Conservation (phyloP, 176 grass and related monocot species). For the Tuctoria greenei region DNA sequence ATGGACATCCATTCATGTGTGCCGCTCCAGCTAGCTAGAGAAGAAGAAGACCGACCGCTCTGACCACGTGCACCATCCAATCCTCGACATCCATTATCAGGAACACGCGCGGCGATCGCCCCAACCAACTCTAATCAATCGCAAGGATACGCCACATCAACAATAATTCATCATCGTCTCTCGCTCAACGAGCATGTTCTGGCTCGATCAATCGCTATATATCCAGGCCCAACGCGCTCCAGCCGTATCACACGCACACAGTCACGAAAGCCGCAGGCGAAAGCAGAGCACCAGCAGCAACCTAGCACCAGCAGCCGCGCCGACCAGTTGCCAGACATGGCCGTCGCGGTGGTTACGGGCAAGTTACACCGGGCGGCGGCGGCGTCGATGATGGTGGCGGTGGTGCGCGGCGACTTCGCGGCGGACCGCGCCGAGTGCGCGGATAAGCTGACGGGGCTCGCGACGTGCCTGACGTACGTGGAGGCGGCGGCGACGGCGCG, state of each 20-base stretch:
- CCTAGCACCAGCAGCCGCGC: neutral
- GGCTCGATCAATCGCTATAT: neutral
- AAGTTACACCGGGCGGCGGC: too few species aligned
- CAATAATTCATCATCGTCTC: neutral
- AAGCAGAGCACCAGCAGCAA: neutral
- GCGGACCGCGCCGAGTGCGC: conserved; percentile 62
- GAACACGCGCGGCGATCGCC: neutral
- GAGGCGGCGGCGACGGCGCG: conserved; percentile 46
- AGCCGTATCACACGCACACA: neutral
- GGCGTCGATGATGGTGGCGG: neutral
- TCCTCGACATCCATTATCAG: neutral
- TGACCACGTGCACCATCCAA: neutral
- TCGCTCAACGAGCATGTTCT: too few species aligned
- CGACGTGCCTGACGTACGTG: conserved; percentile 86
- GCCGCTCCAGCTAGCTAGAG: neutral
- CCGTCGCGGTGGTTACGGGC: neutral
- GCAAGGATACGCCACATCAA: neutral
- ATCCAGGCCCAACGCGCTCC: neutral
- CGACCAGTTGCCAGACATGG: neutral
- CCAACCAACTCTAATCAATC: conserved; percentile 16
- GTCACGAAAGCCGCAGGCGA: neutral
- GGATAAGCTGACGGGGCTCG: conserved; percentile 59
- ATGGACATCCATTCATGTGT: too few species aligned
- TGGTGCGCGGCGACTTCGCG: conserved; percentile 46
- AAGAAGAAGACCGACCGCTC: neutral